Evolutionary conservation across 495 filamentous ascomycete genomes (phyloP).

Genomic region (Delitschia confertaspora): DNA sequence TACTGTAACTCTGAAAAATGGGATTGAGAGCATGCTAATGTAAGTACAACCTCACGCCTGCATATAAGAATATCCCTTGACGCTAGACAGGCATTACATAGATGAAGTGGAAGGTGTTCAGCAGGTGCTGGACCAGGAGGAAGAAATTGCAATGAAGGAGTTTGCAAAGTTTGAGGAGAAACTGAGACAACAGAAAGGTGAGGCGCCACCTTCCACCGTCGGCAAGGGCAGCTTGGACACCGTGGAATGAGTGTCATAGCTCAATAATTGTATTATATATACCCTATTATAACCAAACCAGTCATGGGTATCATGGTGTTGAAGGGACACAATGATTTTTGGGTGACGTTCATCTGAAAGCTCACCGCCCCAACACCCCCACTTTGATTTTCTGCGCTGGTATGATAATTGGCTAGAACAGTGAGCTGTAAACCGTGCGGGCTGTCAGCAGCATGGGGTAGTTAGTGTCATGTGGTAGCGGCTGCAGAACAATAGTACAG

Average conservation of each 20-base stretch:
- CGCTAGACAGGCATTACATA: slow-evolving; percentile 58
- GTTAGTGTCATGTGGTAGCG: too few species aligned
- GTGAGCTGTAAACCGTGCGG: too few species aligned
- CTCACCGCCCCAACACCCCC: too few species aligned
- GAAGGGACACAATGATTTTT: too few species aligned
- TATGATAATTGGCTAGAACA: too few species aligned
- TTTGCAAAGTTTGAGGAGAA: slow-evolving; percentile 97
- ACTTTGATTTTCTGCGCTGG: too few species aligned
- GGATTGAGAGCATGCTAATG: slow-evolving; percentile 59
- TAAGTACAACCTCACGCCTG: neutral
- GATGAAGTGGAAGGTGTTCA: slow-evolving; percentile 91
- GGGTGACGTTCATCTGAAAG: too few species aligned
- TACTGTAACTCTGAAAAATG: slow-evolving; percentile 89
- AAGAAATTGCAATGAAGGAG: slow-evolving; percentile 80
- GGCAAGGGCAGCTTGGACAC: slow-evolving; percentile 61
- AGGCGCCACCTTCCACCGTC: slow-evolving; percentile 48
- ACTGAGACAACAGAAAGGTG: slow-evolving; percentile 64
- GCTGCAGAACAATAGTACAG: too few species aligned
- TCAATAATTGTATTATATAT: too few species aligned
- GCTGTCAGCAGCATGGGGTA: too few species aligned
- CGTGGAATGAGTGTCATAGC: slow-evolving; percentile 40
- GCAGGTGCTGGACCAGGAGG: slow-evolving; percentile 84
- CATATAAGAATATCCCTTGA: neutral
- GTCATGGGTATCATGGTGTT: too few species aligned
- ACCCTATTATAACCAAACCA: too few species aligned